A percentile compares a stretch with the other conserved stretches of the same genome.
These are phyloP conservation scores for Stephanocyclus meneghinianus DNA, from an alignment of 352 stramenopile genomes.

Conservation along the genomic window DNA sequence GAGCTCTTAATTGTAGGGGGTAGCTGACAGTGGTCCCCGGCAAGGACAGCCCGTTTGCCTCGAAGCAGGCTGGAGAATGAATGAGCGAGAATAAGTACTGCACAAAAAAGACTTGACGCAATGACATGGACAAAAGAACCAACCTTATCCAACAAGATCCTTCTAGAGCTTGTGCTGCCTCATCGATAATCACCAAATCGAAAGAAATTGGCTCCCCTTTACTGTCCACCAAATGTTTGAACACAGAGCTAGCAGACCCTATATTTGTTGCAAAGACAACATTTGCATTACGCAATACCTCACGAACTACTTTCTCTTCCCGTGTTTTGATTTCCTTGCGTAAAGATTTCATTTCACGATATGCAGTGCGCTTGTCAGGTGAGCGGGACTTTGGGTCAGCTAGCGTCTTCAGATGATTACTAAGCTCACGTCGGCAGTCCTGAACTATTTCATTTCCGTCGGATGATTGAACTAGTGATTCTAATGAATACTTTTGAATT, in stretches of 20 bases:
- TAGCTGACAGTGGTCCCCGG: constrained; percentile 93
- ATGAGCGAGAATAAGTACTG: not conserved
- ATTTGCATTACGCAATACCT: constrained; percentile 89
- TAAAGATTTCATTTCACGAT: constrained; percentile 88
- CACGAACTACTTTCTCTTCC: constrained; percentile 90
- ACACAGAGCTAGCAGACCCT: constrained; percentile 88
- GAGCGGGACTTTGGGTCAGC: constrained; percentile 56
- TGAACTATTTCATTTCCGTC: constrained; percentile 95
- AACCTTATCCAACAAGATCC: constrained; percentile 93
- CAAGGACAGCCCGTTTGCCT: constrained; percentile 85
- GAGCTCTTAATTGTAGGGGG: constrained; percentile 95
- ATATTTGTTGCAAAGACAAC: constrained; percentile 96
- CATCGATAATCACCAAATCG: constrained; percentile 95
- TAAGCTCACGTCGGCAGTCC: constrained; percentile 92
- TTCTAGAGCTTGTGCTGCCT: constrained; percentile 96
- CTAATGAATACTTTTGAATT: constrained; percentile 91
- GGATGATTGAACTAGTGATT: constrained; percentile 88
- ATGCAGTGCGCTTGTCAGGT: constrained; percentile 66
- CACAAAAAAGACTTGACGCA: not conserved
- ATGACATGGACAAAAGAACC: not conserved
- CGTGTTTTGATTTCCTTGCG: constrained; percentile 92
- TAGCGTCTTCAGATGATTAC: constrained; percentile 63
- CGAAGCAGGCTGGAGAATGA: constrained; percentile 83
- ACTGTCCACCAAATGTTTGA: constrained; percentile 81
- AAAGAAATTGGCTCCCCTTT: constrained; percentile 80